These are phyloP conservation scores for Amesomyces nigricolor DNA, from an alignment of 2,329 filamentous ascomycete species.

Conservation along the genomic window DNA sequence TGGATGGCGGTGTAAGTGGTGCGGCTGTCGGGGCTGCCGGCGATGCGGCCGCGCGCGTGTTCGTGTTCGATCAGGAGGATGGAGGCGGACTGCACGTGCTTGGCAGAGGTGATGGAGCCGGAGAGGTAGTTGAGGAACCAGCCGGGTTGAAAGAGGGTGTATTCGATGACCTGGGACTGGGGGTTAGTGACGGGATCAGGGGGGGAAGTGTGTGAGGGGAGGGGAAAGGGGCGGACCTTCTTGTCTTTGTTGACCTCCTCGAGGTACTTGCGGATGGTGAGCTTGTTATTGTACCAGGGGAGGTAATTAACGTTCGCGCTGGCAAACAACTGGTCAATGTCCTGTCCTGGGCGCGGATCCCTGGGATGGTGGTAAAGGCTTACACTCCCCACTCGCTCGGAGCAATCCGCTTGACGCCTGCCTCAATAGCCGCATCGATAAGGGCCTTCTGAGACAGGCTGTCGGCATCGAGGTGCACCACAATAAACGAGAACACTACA, in stretches of 20 bases:
- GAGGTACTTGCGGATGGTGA: conserved; percentile 36
- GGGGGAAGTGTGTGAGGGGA: conserved; percentile 1
- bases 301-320: conserved; percentile 24
- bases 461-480: conserved; percentile 19
- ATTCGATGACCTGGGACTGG: conserved; percentile 38
- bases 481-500: conserved; percentile 26
- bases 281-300: conserved; percentile 33
- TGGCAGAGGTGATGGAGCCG: conserved; percentile 36
- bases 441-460: conserved; percentile 24
- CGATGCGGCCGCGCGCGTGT: conserved; percentile 29
- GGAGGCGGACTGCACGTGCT: conserved; percentile 31
- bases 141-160: conserved; percentile 45
- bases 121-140: conserved; percentile 45
- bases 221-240: conserved; percentile 27
- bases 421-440: conserved; percentile 26
- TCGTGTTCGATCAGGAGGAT: conserved; percentile 31
- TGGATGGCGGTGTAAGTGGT: conserved; percentile 32
- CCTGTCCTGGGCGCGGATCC: conserved; percentile 26
- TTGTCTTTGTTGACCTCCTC: conserved; percentile 36
- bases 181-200: conserved; percentile 17
- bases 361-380: background rate
- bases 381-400: conserved; percentile 27
- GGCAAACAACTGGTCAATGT: background rate
- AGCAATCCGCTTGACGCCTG: conserved; percentile 25
- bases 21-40: conserved; percentile 29